phyloP scores from a whole-genome alignment of 106 monocot species.

The Dendrobium chrysotoxum region DNA sequence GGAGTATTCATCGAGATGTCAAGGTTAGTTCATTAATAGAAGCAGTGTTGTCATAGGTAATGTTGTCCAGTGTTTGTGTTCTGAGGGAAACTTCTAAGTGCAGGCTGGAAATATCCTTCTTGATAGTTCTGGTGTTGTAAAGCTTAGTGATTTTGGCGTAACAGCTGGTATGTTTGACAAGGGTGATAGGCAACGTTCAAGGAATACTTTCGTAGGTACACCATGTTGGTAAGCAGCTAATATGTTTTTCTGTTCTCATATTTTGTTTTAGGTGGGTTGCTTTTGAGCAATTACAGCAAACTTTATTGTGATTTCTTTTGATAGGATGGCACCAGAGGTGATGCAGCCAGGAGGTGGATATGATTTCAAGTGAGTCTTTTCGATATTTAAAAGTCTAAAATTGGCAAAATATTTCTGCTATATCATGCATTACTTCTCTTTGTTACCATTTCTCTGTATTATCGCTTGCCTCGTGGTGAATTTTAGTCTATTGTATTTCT shows the following conservation, averaged over 20 bases:
- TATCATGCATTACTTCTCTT: neutral
- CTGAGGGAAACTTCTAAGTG: conserved; percentile 1
- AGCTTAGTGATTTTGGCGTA: conserved; percentile 89
- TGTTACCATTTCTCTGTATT: neutral
- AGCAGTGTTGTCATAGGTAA: neutral
- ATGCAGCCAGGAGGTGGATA: conserved; percentile 85
- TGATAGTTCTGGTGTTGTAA: conserved; percentile 60
- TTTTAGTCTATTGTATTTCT: neutral
- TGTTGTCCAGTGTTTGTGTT: neutral
- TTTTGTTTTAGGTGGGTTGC: neutral
- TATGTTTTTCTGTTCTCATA: neutral
- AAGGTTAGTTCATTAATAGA: conserved; percentile 48
- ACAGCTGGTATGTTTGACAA: conserved; percentile 87
- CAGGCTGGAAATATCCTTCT: conserved; percentile 94
- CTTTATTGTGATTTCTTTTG: neutral
- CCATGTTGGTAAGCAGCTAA: conserved; percentile 60
- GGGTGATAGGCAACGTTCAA: conserved; percentile 69
- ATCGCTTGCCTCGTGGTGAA: neutral
- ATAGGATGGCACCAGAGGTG: conserved; percentile 94
- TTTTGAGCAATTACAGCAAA: neutral
- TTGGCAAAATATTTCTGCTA: neutral
- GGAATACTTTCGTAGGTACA: conserved; percentile 87
- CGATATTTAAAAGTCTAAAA: neutral
- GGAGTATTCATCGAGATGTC: conserved; percentile 95
- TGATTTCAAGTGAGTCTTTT: conserved; percentile 71